A percentile compares a stretch with the other conserved stretches of the same genome.
phyloP scores from a whole-genome alignment of 495 filamentous ascomycete genomes.

The Hypoxylon crocopeplum region DNA sequence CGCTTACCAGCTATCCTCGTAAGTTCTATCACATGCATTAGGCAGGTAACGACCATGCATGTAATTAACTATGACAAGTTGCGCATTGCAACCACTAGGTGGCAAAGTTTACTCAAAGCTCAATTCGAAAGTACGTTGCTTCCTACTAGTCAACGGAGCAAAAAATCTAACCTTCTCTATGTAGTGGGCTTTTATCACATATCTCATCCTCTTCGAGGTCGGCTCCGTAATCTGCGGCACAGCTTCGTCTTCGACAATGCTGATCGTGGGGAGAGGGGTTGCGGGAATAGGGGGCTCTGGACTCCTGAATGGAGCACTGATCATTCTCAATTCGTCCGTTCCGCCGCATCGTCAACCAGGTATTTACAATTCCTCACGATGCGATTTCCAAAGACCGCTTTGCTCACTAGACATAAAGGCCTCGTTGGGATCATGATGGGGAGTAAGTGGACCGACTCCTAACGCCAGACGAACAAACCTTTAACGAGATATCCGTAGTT shows the following conservation, averaged over 20 bases:
- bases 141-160: background rate
- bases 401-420: background rate
- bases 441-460: slow-evolving; percentile 6
- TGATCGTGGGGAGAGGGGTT: slow-evolving; percentile 59
- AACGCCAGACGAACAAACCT: slow-evolving; percentile 62
- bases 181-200: slow-evolving; percentile 47
- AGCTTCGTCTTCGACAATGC: slow-evolving; percentile 50
- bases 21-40: slow-evolving; percentile 30
- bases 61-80: no score
- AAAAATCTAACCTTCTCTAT: background rate
- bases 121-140: slow-evolving; percentile 24
- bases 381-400: background rate
- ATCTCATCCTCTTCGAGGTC: slow-evolving; percentile 49
- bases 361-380: background rate
- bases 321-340: background rate
- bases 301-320: slow-evolving; percentile 51
- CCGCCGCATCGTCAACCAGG: background rate
- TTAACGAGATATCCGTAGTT: slow-evolving; percentile 53
- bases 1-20: slow-evolving; percentile 33
- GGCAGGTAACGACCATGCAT: no score
- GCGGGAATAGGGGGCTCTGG: slow-evolving; percentile 54
- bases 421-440: slow-evolving; percentile 29
- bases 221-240: slow-evolving; percentile 59
- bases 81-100: slow-evolving; percentile 46
- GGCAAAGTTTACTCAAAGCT: slow-evolving; percentile 48